phyloP scores from a whole-genome alignment of 2,329 filamentous ascomycete species.

The Colletotrichum coccodes region DNA sequence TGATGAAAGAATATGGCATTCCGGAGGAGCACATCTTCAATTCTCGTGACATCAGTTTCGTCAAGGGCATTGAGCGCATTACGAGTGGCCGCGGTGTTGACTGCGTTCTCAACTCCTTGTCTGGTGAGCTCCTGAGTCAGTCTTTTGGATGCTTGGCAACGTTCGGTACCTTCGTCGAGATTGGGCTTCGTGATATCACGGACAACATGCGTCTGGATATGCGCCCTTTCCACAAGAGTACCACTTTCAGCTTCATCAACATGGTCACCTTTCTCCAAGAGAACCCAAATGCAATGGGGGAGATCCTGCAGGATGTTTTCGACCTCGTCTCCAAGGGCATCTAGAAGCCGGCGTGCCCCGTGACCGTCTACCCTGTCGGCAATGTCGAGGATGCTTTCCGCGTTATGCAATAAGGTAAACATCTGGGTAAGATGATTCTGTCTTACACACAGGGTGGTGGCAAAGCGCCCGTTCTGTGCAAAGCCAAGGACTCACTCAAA shows the following conservation, averaged over 20 bases:
- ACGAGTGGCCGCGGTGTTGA: constrained; percentile 41
- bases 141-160: constrained; percentile 52
- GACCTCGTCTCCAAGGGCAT: not conserved
- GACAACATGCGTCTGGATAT: constrained; percentile 53
- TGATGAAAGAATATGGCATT: constrained; percentile 39
- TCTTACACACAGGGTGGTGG: not conserved
- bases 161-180: constrained; percentile 52
- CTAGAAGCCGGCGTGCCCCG: constrained; percentile 23
- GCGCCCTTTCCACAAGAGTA: constrained; percentile 51
- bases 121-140: constrained; percentile 47
- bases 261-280: constrained; percentile 35
- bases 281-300: constrained; percentile 36
- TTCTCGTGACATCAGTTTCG: constrained; percentile 42
- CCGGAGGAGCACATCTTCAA: constrained; percentile 42
- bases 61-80: constrained; percentile 34
- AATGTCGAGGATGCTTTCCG: constrained; percentile 49
- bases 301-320: constrained; percentile 23
- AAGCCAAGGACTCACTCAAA: not conserved
- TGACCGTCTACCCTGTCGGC: constrained; percentile 35
- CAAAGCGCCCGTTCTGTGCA: not conserved
- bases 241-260: constrained; percentile 47
- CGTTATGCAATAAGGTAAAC: constrained; percentile 49
- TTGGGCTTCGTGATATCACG: constrained; percentile 51
- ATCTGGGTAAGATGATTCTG: constrained; percentile 52
- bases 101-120: constrained; percentile 47